Evolutionary conservation across 2,329 filamentous ascomycete genomes (phyloP), one percentile per base, ranked within the genome.

Genomic region (Fusarium protoensiforme): DNA sequence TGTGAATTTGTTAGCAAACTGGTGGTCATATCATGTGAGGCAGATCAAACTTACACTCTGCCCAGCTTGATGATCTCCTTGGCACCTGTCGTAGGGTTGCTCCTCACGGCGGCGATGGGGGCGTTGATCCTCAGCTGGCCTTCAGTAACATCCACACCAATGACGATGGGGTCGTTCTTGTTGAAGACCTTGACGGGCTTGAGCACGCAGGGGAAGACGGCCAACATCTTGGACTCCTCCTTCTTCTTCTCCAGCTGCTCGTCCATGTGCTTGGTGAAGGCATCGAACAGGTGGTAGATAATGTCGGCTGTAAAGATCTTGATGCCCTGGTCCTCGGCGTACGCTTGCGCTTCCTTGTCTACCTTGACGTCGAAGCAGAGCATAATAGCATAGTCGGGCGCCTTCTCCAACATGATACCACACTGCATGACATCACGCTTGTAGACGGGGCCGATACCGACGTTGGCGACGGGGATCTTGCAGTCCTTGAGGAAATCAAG

Each of bases 351-450:
- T 81, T 99, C 96, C 84, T 98, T 98, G 85, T 99, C 96, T 18
- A 99, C 94, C 87, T 98, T 98, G 85, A 99, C 96, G 82, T 99
- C 97, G 88, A 99, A 99, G 83, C 96, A 98, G 59, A 99, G 91
- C 96, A 99, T 99, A 81, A 98, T 94, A n/a, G 96, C 96, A 77
- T 92, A 97, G 81, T 99, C 95, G 75, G 94, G 94, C 18, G 92
- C 90, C 86, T 98, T 98, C 84, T 99, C 96, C 79, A 98, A 83
- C 96, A 99, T 99, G 76, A 94, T 93, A 80, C 94, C 95, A 86
- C 94, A 89, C 91, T 92, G 95, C 90, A 98, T 96, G 63, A 99
- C 94, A 84, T 99, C 96, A 79, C 96, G 94, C 88, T 98, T 98
- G 90, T 94, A 98, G 41, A 99, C 96, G 3, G 96, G 96, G 56